Conservation (phyloP, 2,329 filamentous ascomycete species). For the Dothistroma septosporum region DNA sequence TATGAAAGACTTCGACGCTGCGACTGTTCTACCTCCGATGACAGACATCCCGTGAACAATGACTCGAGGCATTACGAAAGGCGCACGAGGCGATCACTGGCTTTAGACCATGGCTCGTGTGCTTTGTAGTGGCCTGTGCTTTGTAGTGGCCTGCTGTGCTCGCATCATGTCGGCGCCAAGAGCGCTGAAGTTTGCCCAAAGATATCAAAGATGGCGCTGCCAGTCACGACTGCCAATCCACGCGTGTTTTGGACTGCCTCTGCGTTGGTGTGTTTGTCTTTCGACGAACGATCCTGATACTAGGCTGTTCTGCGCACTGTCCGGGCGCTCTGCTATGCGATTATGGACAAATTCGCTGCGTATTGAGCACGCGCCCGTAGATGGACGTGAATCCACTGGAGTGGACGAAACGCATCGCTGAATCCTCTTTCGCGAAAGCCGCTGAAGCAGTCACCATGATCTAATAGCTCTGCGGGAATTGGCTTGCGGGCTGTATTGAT, state of each 20-base stretch:
- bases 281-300: background rate
- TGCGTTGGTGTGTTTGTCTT: background rate
- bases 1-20: background rate
- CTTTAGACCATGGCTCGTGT: background rate
- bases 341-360: background rate
- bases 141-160: background rate
- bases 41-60: background rate
- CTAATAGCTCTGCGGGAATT: slow-evolving; percentile 51
- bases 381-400: background rate
- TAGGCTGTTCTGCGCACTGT: background rate
- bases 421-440: background rate
- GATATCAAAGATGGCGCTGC: background rate
- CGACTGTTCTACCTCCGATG: background rate
- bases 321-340: background rate
- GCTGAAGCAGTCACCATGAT: background rate
- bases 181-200: background rate
- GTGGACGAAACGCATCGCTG: background rate
- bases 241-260: too few relatives aligned
- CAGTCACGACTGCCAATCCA: background rate
- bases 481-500: slow-evolving; percentile 43
- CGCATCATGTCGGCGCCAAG: background rate
- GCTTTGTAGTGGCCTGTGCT: background rate
- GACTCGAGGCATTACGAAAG: background rate
- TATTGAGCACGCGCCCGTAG: background rate
- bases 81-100: background rate